Conservation (phyloP, 23 red algal species). For the Rhodosorus marinus region DNA sequence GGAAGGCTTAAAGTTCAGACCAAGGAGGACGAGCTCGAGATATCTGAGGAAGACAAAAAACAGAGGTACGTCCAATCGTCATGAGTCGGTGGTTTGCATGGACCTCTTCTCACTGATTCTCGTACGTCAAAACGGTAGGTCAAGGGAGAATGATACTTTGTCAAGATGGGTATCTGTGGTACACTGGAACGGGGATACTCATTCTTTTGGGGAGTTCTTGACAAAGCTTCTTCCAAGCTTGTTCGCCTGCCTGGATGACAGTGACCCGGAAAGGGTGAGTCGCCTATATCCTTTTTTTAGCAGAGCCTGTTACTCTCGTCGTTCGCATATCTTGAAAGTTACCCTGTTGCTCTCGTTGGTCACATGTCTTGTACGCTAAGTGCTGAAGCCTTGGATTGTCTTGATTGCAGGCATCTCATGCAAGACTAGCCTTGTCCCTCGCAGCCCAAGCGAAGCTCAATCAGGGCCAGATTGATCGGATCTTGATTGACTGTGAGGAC, state of each 20-base stretch:
- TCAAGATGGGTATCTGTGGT: conserved; percentile 48
- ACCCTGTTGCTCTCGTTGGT: no score
- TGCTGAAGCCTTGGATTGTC: no score
- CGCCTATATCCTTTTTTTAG: no score
- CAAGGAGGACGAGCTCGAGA: background rate
- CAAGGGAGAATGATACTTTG: conserved; percentile 45
- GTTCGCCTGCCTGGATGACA: conserved; percentile 31
- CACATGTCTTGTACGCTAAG: no score
- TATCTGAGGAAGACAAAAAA: background rate
- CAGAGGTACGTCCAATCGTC: background rate
- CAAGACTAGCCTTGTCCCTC: conserved; percentile 40
- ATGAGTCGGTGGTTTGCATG: conserved; percentile 1
- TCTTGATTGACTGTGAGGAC: conserved; percentile 8
- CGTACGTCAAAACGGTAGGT: conserved; percentile 29
- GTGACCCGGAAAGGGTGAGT: conserved; percentile 32
- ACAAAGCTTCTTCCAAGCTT: conserved; percentile 15
- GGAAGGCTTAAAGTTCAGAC: conserved; percentile 2
- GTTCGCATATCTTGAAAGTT: no score
- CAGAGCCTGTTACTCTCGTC: no score
- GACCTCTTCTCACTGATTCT: background rate
- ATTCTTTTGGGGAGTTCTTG: conserved; percentile 17
- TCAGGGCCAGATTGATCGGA: conserved; percentile 2
- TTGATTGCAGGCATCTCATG: conserved; percentile 39
- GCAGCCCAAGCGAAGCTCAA: conserved; percentile 17
- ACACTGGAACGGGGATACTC: conserved; percentile 45